Conservation (phyloP, 2,329 filamentous ascomycete genomes). For the Neophaeococcomyces aloes region DNA sequence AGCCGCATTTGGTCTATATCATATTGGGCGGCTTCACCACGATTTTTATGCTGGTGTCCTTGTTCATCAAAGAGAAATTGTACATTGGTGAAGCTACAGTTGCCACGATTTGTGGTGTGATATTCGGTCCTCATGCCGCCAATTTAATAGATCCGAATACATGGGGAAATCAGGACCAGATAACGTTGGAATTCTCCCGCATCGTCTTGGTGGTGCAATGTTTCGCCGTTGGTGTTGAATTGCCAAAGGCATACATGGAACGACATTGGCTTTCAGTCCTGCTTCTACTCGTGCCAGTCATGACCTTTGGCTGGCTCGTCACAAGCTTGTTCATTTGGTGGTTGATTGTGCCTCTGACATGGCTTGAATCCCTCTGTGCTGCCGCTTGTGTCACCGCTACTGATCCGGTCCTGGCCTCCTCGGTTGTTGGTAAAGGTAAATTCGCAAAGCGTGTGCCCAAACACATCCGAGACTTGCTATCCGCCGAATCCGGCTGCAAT, state of each 20-base stretch:
- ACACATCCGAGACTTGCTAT: conserved; percentile 88
- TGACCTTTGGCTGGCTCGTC: conserved; percentile 78
- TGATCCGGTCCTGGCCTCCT: conserved; percentile 91
- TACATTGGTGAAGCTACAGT: conserved; percentile 99
- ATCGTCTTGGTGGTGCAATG: conserved; percentile 64
- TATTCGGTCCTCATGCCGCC: conserved; percentile 58
- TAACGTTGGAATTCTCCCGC: conserved; percentile 60
- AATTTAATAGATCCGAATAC: conserved; percentile 49
- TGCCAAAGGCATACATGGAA: conserved; percentile 79
- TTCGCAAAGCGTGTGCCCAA: conserved; percentile 96
- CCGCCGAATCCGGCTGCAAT: conserved; percentile 95
- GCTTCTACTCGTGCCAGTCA: conserved; percentile 82
- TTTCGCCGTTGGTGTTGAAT: conserved; percentile 61
- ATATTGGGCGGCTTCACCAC: conserved; percentile 96
- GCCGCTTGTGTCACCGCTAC: conserved; percentile 95
- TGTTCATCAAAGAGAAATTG: conserved; percentile 93
- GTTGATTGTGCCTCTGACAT: conserved; percentile 66
- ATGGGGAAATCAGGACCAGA: conserved; percentile 58
- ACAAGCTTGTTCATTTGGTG: conserved; percentile 94
- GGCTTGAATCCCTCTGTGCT: conserved; percentile 78
- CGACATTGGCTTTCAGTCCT: conserved; percentile 89
- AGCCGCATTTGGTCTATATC: conserved; percentile 95
- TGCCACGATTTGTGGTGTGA: conserved; percentile 60
- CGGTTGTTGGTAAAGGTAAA: conserved; percentile 96
- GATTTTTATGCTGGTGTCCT: conserved; percentile 96